Conservation (phyloP, 495 filamentous ascomycete species). For the Daldinia concentrica region DNA sequence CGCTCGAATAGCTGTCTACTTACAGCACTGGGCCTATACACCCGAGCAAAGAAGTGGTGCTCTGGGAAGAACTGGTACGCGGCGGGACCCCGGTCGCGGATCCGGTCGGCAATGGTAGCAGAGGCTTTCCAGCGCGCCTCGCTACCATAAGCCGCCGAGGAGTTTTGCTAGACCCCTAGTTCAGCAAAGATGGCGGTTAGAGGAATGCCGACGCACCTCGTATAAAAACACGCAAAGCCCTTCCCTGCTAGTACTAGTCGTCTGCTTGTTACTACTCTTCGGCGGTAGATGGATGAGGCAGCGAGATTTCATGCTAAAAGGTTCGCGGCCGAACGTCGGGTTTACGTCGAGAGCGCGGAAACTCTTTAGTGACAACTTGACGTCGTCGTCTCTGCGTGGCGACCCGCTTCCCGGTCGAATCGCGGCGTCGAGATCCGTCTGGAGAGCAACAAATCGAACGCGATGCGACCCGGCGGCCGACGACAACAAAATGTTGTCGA, state of each 20-base stretch:
- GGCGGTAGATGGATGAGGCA: constrained; percentile 49
- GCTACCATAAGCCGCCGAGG: constrained; percentile 44
- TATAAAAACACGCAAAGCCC: constrained; percentile 56
- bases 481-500: constrained; percentile 49
- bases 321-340: constrained; percentile 44
- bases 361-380: constrained; percentile 24
- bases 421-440: constrained; percentile 43
- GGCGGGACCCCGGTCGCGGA: constrained; percentile 52
- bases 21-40: constrained; percentile 56
- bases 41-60: constrained; percentile 60
- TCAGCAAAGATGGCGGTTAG: not conserved
- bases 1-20: constrained; percentile 14
- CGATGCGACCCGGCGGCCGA: constrained; percentile 40
- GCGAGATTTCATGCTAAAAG: constrained; percentile 50
- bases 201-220: constrained; percentile 45
- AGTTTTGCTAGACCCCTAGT: constrained; percentile 35
- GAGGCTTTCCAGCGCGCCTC: constrained; percentile 46
- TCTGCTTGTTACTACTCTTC: constrained; percentile 23
- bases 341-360: constrained; percentile 39
- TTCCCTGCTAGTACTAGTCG: constrained; percentile 18
- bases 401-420: constrained; percentile 31
- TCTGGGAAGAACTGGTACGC: constrained; percentile 54
- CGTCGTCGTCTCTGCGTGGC: constrained; percentile 26
- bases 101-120: constrained; percentile 38
- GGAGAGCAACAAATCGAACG: constrained; percentile 52